These are phyloP conservation scores for Chlorella variabilis DNA, from an alignment of 163 green algal genomes.

Conservation along the genomic window DNA sequence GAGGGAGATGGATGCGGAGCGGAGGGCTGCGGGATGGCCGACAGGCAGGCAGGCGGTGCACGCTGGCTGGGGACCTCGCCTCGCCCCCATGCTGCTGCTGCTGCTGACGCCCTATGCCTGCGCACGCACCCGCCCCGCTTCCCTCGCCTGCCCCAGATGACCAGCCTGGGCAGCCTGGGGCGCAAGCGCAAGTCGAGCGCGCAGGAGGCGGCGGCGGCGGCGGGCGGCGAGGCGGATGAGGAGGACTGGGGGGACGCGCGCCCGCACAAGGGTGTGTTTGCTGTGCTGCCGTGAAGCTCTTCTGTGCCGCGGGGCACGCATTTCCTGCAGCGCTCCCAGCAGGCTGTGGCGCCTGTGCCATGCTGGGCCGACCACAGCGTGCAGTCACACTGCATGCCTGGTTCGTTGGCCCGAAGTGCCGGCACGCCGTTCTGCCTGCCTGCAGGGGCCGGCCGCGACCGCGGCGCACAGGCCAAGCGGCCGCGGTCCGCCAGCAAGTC, in stretches of 20 bases:
- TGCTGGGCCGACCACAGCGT: no score
- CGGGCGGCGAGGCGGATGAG: not conserved
- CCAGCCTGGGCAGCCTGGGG: not conserved
- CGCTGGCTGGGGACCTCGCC: no score
- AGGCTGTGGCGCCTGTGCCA: no score
- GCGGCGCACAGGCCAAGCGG: not conserved
- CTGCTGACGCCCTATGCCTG: not conserved
- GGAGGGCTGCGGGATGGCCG: no score
- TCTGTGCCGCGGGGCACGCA: no score
- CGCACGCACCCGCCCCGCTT: not conserved
- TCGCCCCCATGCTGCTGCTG: not conserved
- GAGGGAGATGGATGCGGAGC: no score
- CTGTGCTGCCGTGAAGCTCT: no score
- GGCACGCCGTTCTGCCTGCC: not conserved
- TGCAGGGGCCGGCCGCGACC: slow-evolving; percentile 1
- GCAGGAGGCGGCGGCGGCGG: not conserved
- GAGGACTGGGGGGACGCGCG: not conserved
- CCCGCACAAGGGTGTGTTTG: not conserved
- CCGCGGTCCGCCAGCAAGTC: not conserved
- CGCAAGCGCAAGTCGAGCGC: slow-evolving; percentile 29
- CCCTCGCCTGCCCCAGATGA: not conserved
- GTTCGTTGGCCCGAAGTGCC: no score
- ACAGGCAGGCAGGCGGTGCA: no score
- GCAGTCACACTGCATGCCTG: no score
- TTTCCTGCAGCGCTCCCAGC: no score